Percentiles rank a stretch among this genome's conserved stretches.
Evolutionary conservation across 495 filamentous ascomycete genomes (phyloP).

Genomic region (Geopyxis carbonaria): DNA sequence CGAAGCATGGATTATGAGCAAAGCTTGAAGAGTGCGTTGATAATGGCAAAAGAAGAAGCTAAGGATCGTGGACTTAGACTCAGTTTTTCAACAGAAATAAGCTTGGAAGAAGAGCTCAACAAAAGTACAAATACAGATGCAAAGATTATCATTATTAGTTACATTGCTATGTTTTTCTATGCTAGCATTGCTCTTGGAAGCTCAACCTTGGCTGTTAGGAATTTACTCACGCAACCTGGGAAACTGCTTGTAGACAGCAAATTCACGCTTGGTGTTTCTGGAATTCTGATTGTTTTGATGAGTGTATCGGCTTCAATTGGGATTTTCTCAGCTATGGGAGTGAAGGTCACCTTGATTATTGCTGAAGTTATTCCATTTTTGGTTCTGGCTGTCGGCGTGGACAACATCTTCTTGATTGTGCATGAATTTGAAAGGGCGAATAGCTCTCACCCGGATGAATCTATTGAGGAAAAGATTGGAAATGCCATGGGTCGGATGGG

Average conservation of each 20-base stretch:
- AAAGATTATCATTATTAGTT: slow-evolving; percentile 91
- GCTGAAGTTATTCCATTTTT: slow-evolving; percentile 97
- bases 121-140: slow-evolving; percentile 96
- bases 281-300: slow-evolving; percentile 91
- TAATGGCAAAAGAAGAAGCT: slow-evolving; percentile 65
- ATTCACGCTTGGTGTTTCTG: slow-evolving; percentile 78
- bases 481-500: slow-evolving; percentile 84
- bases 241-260: slow-evolving; percentile 84
- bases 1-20: slow-evolving; percentile 81
- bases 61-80: slow-evolving; percentile 58
- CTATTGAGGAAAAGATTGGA: slow-evolving; percentile 67
- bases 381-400: slow-evolving; percentile 86
- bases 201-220: slow-evolving; percentile 55
- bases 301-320: slow-evolving; percentile 90
- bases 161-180: slow-evolving; percentile 96
- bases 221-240: slow-evolving; percentile 61
- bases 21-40: slow-evolving; percentile 49
- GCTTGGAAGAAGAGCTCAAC: slow-evolving; percentile 81
- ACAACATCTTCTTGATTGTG: slow-evolving; percentile 97
- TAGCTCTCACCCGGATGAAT: slow-evolving; percentile 66
- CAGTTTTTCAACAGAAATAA: slow-evolving; percentile 87
- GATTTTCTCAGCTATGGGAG: slow-evolving; percentile 69
- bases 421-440: slow-evolving; percentile 96
- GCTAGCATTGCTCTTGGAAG: slow-evolving; percentile 83
- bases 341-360: slow-evolving; percentile 93